Evolutionary conservation across 1,284 basidiomycete species (phyloP).

Genomic region (Phaffia rhodozyma): DNA sequence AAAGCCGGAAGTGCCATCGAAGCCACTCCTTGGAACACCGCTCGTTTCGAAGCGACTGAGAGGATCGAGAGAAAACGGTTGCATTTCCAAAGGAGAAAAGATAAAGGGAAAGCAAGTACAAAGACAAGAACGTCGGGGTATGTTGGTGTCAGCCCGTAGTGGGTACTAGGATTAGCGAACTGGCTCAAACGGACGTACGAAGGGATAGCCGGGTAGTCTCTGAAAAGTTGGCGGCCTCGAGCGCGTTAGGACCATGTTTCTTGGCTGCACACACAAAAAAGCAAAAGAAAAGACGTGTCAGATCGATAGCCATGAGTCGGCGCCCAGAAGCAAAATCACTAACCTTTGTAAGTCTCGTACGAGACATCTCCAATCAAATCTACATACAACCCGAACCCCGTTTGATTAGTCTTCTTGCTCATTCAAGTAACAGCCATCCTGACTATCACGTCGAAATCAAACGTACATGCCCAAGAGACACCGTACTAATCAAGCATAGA

Average conservation of each 20-base stretch:
- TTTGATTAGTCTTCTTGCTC: too few species aligned
- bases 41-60: conserved; percentile 22
- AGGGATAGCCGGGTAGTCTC: conserved; percentile 60
- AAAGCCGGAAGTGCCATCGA: conserved; percentile 50
- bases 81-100: background rate
- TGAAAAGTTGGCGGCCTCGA: conserved; percentile 63
- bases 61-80: background rate
- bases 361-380: conserved; percentile 60
- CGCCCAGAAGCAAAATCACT: background rate
- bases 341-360: conserved; percentile 78
- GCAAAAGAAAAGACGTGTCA: background rate
- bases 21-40: conserved; percentile 67
- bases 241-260: conserved; percentile 53
- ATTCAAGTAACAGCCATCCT: too few species aligned
- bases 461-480: conserved; percentile 59
- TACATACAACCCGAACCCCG: background rate
- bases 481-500: conserved; percentile 45
- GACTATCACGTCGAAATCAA: too few species aligned
- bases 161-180: background rate
- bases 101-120: background rate
- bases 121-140: conserved; percentile 14
- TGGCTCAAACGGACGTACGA: conserved; percentile 25
- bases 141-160: conserved; percentile 8
- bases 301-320: background rate
- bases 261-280: conserved; percentile 37